Percentiles rank a stretch among this genome's conserved stretches.
Evolutionary conservation across 108 stramenopile genomes (phyloP).

Genomic region (Skeletonema menzelii): DNA sequence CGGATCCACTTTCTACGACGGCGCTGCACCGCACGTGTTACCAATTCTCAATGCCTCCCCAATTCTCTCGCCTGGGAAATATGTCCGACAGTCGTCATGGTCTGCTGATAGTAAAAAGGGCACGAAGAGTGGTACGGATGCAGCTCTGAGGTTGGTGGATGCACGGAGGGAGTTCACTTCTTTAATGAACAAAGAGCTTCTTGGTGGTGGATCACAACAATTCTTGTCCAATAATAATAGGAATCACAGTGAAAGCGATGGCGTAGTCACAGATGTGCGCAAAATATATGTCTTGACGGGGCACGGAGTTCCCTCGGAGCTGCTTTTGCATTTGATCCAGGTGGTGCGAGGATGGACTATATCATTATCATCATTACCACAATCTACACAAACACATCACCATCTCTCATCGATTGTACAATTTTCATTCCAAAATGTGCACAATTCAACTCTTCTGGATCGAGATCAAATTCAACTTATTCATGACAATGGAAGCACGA

Average conservation of each 20-base stretch:
- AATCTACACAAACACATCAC: neutral
- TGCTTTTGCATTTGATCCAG: slow-evolving; percentile 10
- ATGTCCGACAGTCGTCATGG: slow-evolving; percentile 12
- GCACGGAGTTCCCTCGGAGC: slow-evolving; percentile 25
- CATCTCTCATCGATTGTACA: neutral
- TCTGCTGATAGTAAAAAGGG: neutral
- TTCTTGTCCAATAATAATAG: neutral
- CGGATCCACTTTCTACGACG: neutral
- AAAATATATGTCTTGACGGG: slow-evolving; percentile 21
- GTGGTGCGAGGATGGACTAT: slow-evolving; percentile 11
- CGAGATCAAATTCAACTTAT: slow-evolving; percentile 7
- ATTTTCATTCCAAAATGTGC: slow-evolving; percentile 17
- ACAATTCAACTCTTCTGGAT: slow-evolving; percentile 23
- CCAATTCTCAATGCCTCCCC: slow-evolving; percentile 15
- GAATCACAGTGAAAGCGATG: neutral
- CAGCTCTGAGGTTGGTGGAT: slow-evolving; percentile 19
- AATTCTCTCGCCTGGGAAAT: slow-evolving; percentile 23
- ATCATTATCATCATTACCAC: neutral
- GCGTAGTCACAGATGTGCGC: neutral
- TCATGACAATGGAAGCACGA: slow-evolving; percentile 10
- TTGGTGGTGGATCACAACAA: neutral
- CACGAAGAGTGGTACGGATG: slow-evolving; percentile 21
- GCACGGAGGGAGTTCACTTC: slow-evolving; percentile 17
- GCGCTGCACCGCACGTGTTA: neutral
- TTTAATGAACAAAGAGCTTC: slow-evolving; percentile 5